Conservation (phyloP, 345 rosid genomes). For the Eucalyptus regnans region DNA sequence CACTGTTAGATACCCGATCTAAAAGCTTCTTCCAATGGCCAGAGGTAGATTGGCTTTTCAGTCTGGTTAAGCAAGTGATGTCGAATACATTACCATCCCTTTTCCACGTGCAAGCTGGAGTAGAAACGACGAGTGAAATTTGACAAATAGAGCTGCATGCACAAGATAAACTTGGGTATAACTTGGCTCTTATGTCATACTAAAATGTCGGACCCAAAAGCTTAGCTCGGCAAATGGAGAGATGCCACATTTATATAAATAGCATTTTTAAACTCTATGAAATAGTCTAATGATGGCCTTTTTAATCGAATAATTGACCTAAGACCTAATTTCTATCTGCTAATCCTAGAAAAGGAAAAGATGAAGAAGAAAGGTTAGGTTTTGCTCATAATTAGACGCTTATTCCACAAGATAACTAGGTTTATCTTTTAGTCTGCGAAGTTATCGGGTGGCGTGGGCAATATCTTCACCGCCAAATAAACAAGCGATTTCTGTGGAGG, state of each 20-base stretch:
- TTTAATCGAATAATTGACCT: background rate
- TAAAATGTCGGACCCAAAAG: background rate
- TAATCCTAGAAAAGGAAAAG: background rate
- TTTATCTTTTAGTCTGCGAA: background rate
- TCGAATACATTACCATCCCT: background rate
- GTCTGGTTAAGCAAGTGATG: background rate
- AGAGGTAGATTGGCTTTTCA: background rate
- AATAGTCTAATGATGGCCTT: background rate
- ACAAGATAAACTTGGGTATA: background rate
- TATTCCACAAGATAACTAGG: background rate
- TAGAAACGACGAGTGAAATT: fast-evolving
- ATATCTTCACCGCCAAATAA: background rate
- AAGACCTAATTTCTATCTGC: background rate
- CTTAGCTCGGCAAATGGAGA: background rate
- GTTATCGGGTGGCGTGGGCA: background rate
- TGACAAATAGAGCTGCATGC: fast-evolving
- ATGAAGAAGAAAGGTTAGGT: background rate
- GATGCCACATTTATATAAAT: background rate
- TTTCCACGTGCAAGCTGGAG: background rate
- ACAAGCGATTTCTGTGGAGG: background rate
- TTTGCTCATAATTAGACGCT: background rate
- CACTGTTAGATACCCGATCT: background rate
- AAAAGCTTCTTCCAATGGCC: background rate
- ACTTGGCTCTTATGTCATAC: fast-evolving
- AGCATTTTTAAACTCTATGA: background rate